Percentiles rank a stretch among this genome's conserved stretches.
phyloP scores from a whole-genome alignment of 495 filamentous ascomycete species.

The Neurospora sublineolata region DNA sequence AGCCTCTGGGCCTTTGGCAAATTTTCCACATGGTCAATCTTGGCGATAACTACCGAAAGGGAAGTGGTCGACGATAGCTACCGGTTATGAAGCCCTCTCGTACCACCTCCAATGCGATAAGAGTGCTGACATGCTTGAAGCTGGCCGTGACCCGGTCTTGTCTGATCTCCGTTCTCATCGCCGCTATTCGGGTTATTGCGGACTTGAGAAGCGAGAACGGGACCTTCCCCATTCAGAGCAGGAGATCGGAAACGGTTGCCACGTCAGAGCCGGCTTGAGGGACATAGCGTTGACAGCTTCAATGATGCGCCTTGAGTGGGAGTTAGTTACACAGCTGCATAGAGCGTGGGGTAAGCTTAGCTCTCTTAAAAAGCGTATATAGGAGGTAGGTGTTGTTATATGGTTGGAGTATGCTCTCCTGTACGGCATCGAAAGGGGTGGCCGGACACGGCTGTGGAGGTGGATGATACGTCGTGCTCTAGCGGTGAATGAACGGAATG shows the following conservation, averaged over 20 bases:
- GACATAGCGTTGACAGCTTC: not conserved
- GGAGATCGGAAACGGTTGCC: not conserved
- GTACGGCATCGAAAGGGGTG: not conserved
- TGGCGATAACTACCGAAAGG: not conserved
- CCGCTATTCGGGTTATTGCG: not conserved
- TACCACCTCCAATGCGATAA: not conserved
- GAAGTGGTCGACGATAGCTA: not conserved
- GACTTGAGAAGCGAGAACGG: not conserved
- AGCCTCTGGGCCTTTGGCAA: not conserved
- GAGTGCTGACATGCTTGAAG: not conserved
- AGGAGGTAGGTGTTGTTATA: not conserved
- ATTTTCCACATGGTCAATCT: not conserved
- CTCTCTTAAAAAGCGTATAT: not conserved
- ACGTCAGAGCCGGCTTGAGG: not conserved
- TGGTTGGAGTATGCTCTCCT: not conserved
- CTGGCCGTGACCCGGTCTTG: not conserved
- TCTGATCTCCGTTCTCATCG: not conserved
- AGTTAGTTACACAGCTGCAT: not conserved
- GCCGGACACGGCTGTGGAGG: not conserved
- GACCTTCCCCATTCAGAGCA: not conserved
- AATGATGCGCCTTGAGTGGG: not conserved
- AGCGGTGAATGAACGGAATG: not conserved
- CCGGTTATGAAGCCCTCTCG: not conserved
- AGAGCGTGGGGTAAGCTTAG: not conserved
- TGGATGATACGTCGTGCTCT: not conserved